Percentiles rank a stretch among this genome's conserved stretches.
These are phyloP conservation scores for Paspalum notatum DNA, from an alignment of 176 grass and related monocot genomes.

Conservation along the genomic window DNA sequence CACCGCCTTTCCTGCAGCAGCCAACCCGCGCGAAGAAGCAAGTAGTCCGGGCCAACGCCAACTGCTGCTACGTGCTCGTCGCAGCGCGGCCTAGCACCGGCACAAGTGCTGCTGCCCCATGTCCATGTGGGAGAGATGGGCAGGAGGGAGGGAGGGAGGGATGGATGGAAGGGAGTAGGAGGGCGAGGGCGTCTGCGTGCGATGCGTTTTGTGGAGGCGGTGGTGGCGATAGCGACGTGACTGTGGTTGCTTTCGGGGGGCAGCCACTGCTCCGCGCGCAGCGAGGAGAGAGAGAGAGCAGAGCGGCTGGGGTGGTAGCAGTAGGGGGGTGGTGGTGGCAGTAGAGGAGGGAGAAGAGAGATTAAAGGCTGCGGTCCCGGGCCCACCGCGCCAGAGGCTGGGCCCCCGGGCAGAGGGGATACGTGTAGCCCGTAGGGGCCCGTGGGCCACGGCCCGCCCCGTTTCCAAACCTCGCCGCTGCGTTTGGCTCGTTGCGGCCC, in stretches of 20 bases:
- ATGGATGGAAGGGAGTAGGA: neutral
- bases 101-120: neutral
- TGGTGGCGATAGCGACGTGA: conserved; percentile 91
- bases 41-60: neutral
- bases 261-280: conserved; percentile 42
- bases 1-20: neutral
- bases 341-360: neutral
- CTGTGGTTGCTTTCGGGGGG: conserved; percentile 72
- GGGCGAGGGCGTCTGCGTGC: conserved; percentile 27
- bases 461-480: neutral
- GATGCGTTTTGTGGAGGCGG: conserved; percentile 49
- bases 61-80: neutral
- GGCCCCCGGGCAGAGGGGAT: neutral
- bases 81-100: conserved; percentile 3
- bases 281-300: conserved; percentile 14
- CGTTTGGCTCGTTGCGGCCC: neutral
- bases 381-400: neutral
- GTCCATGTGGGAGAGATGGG: conserved; percentile 30
- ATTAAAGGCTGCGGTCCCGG: conserved; percentile 41
- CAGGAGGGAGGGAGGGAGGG: neutral
- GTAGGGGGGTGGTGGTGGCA: neutral
- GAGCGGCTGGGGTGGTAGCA: neutral
- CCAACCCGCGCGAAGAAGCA: neutral
- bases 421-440: conserved; percentile 37
- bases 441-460: neutral